Evolutionary conservation across 2,329 filamentous ascomycete species (phyloP).

Genomic region (Neoarthrinium moseri): DNA sequence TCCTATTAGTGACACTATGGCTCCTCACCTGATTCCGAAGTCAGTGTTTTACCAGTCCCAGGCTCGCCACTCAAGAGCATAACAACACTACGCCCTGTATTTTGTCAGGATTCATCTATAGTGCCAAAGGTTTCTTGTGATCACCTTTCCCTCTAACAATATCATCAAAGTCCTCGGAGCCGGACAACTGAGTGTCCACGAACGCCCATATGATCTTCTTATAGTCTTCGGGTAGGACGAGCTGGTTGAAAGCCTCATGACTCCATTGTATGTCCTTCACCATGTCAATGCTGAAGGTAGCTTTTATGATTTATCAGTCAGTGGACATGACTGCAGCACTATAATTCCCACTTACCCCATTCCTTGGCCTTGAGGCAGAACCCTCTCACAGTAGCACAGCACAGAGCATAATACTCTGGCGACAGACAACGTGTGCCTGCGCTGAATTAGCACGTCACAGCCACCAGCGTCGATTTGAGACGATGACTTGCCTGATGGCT

Average conservation of each 20-base stretch:
- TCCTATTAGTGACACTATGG: conserved; percentile 26
- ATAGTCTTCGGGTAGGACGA: conserved; percentile 47
- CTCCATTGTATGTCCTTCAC: conserved; percentile 47
- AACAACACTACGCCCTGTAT: conserved; percentile 12
- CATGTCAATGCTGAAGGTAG: conserved; percentile 44
- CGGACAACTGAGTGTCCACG: background rate
- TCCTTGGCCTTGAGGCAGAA: conserved; percentile 47
- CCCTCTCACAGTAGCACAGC: conserved; percentile 40
- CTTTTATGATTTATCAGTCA: background rate
- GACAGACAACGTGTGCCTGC: too few species aligned
- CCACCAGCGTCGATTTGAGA: too few species aligned
- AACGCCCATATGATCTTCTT: conserved; percentile 53
- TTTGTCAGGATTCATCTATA: conserved; percentile 19
- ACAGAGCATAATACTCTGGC: conserved; percentile 39
- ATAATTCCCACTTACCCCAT: too few species aligned
- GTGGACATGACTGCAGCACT: too few species aligned
- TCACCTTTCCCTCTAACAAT: background rate
- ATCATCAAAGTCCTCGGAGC: conserved; percentile 1
- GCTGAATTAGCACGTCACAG: too few species aligned
- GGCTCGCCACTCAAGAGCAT: background rate
- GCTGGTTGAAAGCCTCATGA: conserved; percentile 43
- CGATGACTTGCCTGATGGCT: too few species aligned
- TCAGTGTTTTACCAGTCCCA: conserved; percentile 27
- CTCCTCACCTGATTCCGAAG: conserved; percentile 32
- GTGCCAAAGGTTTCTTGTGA: too few species aligned